Percentiles rank a stretch among this genome's conserved stretches.
Evolutionary conservation across 352 stramenopile genomes (phyloP).

Genomic region (Peronospora farinosa): DNA sequence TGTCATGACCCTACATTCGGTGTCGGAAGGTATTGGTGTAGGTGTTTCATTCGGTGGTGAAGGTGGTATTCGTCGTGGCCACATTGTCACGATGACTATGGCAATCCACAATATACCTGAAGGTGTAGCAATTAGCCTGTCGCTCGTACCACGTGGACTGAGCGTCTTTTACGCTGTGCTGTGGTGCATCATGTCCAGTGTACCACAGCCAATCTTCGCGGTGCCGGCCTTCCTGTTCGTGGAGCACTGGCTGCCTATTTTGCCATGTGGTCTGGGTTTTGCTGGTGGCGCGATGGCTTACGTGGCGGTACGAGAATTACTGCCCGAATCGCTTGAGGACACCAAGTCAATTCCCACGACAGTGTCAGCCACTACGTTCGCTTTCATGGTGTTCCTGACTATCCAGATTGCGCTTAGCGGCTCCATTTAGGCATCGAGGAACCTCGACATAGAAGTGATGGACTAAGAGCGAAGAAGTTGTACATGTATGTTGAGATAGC

Average conservation of each 20-base stretch:
- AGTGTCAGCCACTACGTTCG: constrained; percentile 55
- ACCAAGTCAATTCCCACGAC: constrained; percentile 73
- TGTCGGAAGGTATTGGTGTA: constrained; percentile 95
- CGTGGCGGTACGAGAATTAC: constrained; percentile 86
- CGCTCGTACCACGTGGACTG: constrained; percentile 90
- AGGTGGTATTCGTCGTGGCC: constrained; percentile 88
- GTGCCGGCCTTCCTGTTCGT: constrained; percentile 93
- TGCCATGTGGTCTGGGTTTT: constrained; percentile 94
- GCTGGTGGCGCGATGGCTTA: constrained; percentile 96
- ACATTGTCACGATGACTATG: constrained; percentile 96
- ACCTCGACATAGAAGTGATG: not conserved
- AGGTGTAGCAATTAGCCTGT: constrained; percentile 92
- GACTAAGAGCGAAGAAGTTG: constrained; percentile 8
- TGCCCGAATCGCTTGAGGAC: constrained; percentile 80
- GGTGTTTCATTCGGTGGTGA: constrained; percentile 95
- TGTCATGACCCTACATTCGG: constrained; percentile 98
- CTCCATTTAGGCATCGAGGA: constrained; percentile 21
- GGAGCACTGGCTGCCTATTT: constrained; percentile 90
- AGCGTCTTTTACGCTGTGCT: constrained; percentile 79
- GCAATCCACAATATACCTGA: constrained; percentile 98
- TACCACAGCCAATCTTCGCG: constrained; percentile 96
- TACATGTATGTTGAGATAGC: constrained; percentile 4
- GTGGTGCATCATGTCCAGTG: constrained; percentile 89
- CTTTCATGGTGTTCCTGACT: constrained; percentile 79
- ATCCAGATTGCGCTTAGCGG: constrained; percentile 76